Percentiles rank a stretch among this genome's conserved stretches.
Evolutionary conservation across 352 stramenopile genomes (phyloP).

Genomic region (Globisporangium spinosum): DNA sequence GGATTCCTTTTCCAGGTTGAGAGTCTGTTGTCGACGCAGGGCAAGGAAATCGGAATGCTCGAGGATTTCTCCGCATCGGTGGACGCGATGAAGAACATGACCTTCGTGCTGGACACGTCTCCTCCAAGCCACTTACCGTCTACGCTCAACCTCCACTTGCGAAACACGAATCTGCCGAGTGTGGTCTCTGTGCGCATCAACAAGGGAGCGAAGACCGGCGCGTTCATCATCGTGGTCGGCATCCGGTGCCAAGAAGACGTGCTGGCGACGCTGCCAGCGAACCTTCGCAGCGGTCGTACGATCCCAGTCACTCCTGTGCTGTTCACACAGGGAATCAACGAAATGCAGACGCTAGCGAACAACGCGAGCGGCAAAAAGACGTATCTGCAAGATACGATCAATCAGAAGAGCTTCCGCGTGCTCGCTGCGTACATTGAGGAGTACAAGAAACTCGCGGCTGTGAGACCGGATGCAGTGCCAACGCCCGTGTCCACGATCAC

Average conservation of each 20-base stretch:
- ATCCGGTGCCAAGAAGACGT: conserved; percentile 49
- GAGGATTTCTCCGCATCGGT: conserved; percentile 83
- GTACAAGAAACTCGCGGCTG: conserved; percentile 48
- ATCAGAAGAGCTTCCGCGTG: conserved; percentile 62
- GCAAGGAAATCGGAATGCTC: conserved; percentile 96
- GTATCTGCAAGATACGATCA: conserved; percentile 70
- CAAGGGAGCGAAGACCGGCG: conserved; percentile 39
- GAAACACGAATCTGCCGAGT: conserved; percentile 60
- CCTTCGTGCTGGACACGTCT: conserved; percentile 64
- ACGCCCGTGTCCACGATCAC: conserved; percentile 39
- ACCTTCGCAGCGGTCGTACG: conserved; percentile 39
- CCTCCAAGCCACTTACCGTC: conserved; percentile 55
- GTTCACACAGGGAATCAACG: conserved; percentile 78
- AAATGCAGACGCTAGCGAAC: conserved; percentile 80
- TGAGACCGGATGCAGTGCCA: conserved; percentile 36
- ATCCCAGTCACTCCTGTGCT: conserved; percentile 63
- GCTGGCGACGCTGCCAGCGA: conserved; percentile 37
- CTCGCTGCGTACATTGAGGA: conserved; percentile 57
- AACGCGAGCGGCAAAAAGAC: conserved; percentile 66
- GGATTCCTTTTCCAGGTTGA: conserved; percentile 89
- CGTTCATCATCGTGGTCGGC: conserved; percentile 51
- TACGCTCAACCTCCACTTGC: conserved; percentile 77
- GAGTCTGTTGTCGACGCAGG: conserved; percentile 91
- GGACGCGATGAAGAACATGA: conserved; percentile 68
- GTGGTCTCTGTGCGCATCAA: conserved; percentile 72